These are phyloP conservation scores for Chalaropsis thielavioides DNA, from an alignment of 2,329 filamentous ascomycete genomes.

Conservation along the genomic window DNA sequence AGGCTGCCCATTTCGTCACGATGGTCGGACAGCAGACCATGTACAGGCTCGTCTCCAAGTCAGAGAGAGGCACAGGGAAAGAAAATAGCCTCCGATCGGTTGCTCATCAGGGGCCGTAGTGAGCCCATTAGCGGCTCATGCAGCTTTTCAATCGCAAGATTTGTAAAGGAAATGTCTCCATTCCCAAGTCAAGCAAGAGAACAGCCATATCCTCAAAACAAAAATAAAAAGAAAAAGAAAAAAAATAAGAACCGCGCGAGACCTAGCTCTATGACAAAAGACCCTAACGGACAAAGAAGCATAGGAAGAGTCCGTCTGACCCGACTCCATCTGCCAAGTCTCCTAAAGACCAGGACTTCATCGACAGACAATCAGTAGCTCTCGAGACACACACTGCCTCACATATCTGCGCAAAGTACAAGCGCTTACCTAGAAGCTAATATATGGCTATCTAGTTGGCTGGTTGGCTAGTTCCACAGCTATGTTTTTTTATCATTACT, in stretches of 20 bases:
- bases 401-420: neutral
- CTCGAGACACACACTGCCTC: neutral
- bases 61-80: neutral
- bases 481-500: neutral
- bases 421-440: neutral
- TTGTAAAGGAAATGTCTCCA: neutral
- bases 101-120: neutral
- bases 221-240: too few species aligned
- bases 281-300: neutral
- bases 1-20: neutral
- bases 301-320: neutral
- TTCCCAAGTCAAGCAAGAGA: neutral
- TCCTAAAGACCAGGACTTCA: neutral
- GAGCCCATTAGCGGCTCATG: neutral
- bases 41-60: too few species aligned
- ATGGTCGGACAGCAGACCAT: neutral
- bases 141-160: neutral
- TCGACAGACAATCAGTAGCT: neutral
- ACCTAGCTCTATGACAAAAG: neutral
- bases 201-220: too few species aligned
- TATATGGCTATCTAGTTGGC: neutral
- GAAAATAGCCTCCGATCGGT: neutral
- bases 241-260: too few species aligned
- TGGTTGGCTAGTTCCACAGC: too few species aligned
- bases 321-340: neutral